Percentiles rank a stretch among this genome's conserved stretches.
These are phyloP conservation scores for Ascochyta viciae-villosae DNA, from an alignment of 2,329 filamentous ascomycete species.

Conservation along the genomic window DNA sequence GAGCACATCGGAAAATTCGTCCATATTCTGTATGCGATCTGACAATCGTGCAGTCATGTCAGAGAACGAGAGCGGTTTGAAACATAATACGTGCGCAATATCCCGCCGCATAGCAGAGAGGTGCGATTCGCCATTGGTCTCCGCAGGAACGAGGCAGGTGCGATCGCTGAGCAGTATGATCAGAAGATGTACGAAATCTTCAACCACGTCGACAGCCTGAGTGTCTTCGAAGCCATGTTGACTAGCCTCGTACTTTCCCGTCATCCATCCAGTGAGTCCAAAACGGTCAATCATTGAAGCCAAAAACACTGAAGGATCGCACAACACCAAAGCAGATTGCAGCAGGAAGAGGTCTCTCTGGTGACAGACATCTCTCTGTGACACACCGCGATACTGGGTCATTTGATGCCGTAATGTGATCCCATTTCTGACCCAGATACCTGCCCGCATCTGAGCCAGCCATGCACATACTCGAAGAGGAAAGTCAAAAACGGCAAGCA, in stretches of 20 bases:
- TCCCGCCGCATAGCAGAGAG: conserved; percentile 81
- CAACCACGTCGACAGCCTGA: conserved; percentile 90
- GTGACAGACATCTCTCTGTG: conserved; percentile 88
- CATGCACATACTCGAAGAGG: conserved; percentile 93
- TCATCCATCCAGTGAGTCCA: conserved; percentile 86
- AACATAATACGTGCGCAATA: conserved; percentile 91
- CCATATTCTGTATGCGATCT: conserved; percentile 87
- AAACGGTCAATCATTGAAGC: conserved; percentile 92
- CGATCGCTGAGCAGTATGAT: conserved; percentile 91
- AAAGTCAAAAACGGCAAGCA: conserved; percentile 90
- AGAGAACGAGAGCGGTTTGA: conserved; percentile 94
- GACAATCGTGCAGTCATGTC: conserved; percentile 86
- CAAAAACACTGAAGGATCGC: conserved; percentile 81
- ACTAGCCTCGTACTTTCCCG: conserved; percentile 74
- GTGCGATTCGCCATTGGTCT: conserved; percentile 70
- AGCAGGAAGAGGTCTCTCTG: conserved; percentile 94
- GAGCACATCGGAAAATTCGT: conserved; percentile 84
- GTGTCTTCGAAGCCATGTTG: conserved; percentile 77
- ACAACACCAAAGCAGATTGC: conserved; percentile 88
- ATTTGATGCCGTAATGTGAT: conserved; percentile 96
- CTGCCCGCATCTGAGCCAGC: conserved; percentile 97
- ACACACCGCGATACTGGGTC: conserved; percentile 87
- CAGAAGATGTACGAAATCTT: conserved; percentile 93
- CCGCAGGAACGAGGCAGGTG: conserved; percentile 74
- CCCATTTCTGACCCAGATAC: conserved; percentile 98